These are phyloP conservation scores for Blumeriella jaapii DNA, from an alignment of 2,329 filamentous ascomycete genomes.

Conservation along the genomic window DNA sequence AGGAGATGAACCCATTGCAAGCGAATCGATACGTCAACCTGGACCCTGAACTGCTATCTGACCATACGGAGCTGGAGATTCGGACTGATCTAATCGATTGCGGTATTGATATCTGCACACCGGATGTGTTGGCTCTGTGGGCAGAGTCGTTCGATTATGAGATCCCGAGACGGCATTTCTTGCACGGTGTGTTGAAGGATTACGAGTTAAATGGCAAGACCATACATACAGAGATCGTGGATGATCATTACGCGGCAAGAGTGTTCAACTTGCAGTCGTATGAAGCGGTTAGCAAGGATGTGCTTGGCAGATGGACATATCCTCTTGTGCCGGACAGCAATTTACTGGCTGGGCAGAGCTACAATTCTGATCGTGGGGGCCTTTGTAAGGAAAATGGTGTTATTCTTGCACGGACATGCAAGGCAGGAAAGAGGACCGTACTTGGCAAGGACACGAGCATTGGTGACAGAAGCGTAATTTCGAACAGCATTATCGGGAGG, in stretches of 20 bases:
- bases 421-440: conserved; percentile 57
- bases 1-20: conserved; percentile 68
- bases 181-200: conserved; percentile 89
- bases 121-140: conserved; percentile 88
- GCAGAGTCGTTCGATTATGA: conserved; percentile 98
- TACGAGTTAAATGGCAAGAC: conserved; percentile 95
- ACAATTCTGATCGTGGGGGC: conserved; percentile 55
- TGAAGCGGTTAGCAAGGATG: conserved; percentile 75
- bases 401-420: conserved; percentile 58
- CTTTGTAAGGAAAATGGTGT: conserved; percentile 73
- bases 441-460: conserved; percentile 68
- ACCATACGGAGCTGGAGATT: conserved; percentile 65
- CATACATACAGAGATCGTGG: conserved; percentile 81
- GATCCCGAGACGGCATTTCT: conserved; percentile 73
- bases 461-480: conserved; percentile 58
- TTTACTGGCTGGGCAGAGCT: conserved; percentile 64
- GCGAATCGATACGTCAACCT: conserved; percentile 56
- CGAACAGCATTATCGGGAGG: conserved; percentile 70
- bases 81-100: conserved; percentile 85
- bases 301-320: conserved; percentile 79
- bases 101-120: conserved; percentile 93
- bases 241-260: conserved; percentile 74
- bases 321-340: conserved; percentile 87
- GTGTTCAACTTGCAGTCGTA: conserved; percentile 82
- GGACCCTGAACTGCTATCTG: conserved; percentile 67